Percentiles rank a stretch among this genome's conserved stretches.
Evolutionary conservation across 2,329 filamentous ascomycete species (phyloP).

Genomic region (Achaetomium macrosporum): DNA sequence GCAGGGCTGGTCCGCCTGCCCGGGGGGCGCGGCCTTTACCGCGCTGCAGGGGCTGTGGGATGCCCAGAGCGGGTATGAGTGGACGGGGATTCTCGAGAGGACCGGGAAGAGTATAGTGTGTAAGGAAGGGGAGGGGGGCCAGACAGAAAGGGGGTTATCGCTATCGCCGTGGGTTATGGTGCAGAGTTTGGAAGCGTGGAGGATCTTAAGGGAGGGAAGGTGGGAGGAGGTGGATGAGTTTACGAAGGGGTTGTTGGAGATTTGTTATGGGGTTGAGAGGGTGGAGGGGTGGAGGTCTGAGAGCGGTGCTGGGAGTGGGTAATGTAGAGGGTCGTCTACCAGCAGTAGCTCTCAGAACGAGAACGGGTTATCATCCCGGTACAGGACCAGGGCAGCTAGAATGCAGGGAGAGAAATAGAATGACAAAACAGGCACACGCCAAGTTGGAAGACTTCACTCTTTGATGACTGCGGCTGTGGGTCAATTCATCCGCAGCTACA

Average conservation of each 20-base stretch:
- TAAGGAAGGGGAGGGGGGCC: background rate
- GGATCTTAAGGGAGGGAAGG: background rate
- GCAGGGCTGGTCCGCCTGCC: background rate
- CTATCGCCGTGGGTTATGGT: background rate
- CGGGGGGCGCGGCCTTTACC: background rate
- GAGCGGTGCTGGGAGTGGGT: too few species aligned
- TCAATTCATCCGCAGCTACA: background rate
- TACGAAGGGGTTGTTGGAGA: background rate
- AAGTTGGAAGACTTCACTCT: too few species aligned
- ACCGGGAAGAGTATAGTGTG: too few species aligned
- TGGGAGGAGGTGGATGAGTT: conserved; percentile 3
- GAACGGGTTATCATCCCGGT: too few species aligned
- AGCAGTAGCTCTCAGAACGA: too few species aligned
- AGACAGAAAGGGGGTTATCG: background rate
- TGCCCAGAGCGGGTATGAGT: background rate
- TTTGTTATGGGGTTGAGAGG: background rate
- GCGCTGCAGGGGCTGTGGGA: conserved; percentile 1
- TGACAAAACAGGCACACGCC: too few species aligned
- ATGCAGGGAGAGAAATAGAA: too few species aligned
- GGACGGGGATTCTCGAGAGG: background rate
- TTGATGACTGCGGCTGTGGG: too few species aligned
- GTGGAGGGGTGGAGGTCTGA: conserved; percentile 1
- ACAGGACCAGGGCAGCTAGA: too few species aligned
- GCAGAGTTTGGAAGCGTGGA: background rate
- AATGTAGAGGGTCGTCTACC: too few species aligned